A percentile compares a stretch with the other conserved stretches of the same genome.
These are phyloP conservation scores for Fraxinus nigra DNA, from an alignment of 305 asterid genomes.

Conservation along the genomic window DNA sequence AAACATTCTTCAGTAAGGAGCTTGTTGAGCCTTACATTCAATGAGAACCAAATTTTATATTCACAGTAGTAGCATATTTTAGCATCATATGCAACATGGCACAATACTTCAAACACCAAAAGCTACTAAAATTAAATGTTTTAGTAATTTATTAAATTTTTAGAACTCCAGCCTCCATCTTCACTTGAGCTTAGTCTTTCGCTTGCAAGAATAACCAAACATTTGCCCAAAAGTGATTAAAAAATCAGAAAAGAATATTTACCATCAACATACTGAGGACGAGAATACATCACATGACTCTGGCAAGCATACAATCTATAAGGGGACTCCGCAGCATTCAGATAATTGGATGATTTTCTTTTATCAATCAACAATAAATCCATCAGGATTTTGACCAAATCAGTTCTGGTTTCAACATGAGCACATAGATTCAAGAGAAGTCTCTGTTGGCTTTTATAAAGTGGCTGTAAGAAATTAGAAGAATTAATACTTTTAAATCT, in stretches of 20 bases:
- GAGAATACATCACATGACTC: slow-evolving; percentile 91
- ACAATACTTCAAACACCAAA: not conserved
- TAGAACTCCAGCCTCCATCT: not conserved
- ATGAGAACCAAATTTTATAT: not conserved
- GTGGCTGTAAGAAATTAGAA: slow-evolving; percentile 60
- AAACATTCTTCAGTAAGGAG: not conserved
- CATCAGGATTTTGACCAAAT: slow-evolving; percentile 79
- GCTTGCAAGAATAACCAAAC: not conserved
- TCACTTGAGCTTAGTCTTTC: not conserved
- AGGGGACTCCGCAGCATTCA: slow-evolving; percentile 67
- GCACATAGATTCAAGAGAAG: slow-evolving; percentile 88
- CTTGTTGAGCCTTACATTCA: not conserved
- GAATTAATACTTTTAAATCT: slow-evolving; percentile 21
- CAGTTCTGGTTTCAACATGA: slow-evolving; percentile 77
- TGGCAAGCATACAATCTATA: slow-evolving; percentile 90
- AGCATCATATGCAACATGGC: not conserved
- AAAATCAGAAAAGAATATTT: slow-evolving; percentile 22
- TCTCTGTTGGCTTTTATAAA: slow-evolving; percentile 77
- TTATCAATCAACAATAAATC: slow-evolving; percentile 79
- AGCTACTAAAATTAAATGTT: not conserved
- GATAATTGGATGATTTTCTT: slow-evolving; percentile 41
- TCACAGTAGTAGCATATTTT: not conserved
- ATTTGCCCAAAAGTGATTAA: not conserved
- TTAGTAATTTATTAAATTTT: not conserved
- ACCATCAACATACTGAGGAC: slow-evolving; percentile 89